Percentiles rank a stretch among this genome's conserved stretches.
These are phyloP conservation scores for Sporothrix humicola DNA, from an alignment of 2,329 filamentous ascomycete species.

Conservation along the genomic window DNA sequence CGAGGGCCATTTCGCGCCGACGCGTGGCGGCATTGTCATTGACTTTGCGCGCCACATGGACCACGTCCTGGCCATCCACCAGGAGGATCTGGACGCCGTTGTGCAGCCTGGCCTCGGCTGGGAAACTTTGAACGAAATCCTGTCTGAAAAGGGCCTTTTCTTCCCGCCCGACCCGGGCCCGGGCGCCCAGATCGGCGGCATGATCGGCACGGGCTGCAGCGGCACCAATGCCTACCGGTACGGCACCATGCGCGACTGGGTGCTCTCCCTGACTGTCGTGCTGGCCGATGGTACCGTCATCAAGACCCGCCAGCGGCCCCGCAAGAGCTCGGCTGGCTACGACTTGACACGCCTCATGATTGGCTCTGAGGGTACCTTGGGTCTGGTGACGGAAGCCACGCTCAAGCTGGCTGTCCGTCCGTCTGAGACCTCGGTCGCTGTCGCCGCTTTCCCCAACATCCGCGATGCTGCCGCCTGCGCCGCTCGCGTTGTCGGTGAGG, in stretches of 20 bases:
- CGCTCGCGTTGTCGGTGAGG: slow-evolving; percentile 76
- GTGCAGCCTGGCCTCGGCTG: slow-evolving; percentile 85
- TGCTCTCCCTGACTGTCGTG: slow-evolving; percentile 83
- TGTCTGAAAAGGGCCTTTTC: slow-evolving; percentile 77
- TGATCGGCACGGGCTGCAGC: slow-evolving; percentile 74
- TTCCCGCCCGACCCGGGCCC: slow-evolving; percentile 92
- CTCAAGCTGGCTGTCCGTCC: slow-evolving; percentile 85
- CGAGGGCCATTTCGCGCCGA: slow-evolving; percentile 87
- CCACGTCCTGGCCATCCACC: slow-evolving; percentile 76
- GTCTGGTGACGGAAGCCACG: slow-evolving; percentile 87
- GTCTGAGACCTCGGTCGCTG: slow-evolving; percentile 78
- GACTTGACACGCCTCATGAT: slow-evolving; percentile 89
- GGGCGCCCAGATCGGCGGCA: slow-evolving; percentile 89
- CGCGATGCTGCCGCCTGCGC: slow-evolving; percentile 80
- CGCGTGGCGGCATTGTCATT: slow-evolving; percentile 74
- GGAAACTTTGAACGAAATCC: slow-evolving; percentile 81
- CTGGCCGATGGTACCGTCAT: slow-evolving; percentile 88
- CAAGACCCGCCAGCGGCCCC: slow-evolving; percentile 84
- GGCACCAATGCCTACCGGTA: slow-evolving; percentile 93
- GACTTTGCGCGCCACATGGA: slow-evolving; percentile 89
- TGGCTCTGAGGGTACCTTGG: slow-evolving; percentile 88
- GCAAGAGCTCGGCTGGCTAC: slow-evolving; percentile 91
- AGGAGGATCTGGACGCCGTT: slow-evolving; percentile 75
- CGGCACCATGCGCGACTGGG: slow-evolving; percentile 95
- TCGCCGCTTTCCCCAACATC: slow-evolving; percentile 64